A percentile compares a stretch with the other conserved stretches of the same genome.
Conservation (phyloP, 2,329 filamentous ascomycete species). For the Colletotrichum lini region DNA sequence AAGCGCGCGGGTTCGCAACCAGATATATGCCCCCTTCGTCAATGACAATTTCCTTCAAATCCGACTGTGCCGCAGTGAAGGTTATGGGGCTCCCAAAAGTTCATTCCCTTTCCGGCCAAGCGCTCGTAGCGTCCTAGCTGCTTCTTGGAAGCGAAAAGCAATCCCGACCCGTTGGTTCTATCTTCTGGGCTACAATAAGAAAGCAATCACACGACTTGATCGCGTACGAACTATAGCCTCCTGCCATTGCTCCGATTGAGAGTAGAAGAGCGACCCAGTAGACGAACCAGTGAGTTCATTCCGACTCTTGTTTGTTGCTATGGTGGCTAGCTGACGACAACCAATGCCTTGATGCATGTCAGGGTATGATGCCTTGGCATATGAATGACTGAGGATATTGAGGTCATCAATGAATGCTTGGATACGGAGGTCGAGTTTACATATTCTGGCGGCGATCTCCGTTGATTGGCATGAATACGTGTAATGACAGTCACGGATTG, state of each 20-base stretch:
- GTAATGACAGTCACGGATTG: neutral
- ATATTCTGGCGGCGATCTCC: no score
- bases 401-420: neutral
- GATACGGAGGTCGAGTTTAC: neutral
- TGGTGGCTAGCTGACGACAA: neutral
- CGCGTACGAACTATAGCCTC: neutral
- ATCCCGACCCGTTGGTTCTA: neutral
- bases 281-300: neutral
- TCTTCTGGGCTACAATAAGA: neutral
- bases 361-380: neutral
- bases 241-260: neutral
- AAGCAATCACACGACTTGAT: constrained; percentile 25
- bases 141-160: constrained; percentile 2
- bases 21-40: neutral
- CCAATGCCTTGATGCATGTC: neutral
- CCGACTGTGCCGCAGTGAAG: constrained; percentile 2
- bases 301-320: constrained; percentile 1
- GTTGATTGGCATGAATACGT: neutral
- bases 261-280: neutral
- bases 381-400: neutral
- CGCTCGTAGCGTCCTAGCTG: neutral
- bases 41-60: neutral
- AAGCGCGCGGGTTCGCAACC: neutral
- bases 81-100: neutral
- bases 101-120: constrained; percentile 8